Evolutionary conservation across 306 rosid species (phyloP).

Genomic region (Citrullus amarus): DNA sequence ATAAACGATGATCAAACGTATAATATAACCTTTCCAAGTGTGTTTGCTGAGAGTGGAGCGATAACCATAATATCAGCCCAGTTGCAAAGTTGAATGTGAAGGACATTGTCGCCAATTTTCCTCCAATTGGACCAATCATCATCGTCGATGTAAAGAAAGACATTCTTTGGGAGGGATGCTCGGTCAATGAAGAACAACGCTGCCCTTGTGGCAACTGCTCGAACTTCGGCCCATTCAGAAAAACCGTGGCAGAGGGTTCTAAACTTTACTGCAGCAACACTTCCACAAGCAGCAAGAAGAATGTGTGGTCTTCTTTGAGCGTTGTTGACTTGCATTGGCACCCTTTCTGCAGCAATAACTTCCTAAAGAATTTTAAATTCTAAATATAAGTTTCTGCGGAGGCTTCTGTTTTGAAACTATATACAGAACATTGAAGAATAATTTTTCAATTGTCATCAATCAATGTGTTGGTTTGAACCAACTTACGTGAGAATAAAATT

Average conservation of each 20-base stretch:
- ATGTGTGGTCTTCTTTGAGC: constrained; percentile 50
- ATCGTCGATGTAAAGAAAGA: constrained; percentile 30
- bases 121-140: constrained; percentile 58
- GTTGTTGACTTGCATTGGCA: constrained; percentile 15
- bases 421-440: neutral
- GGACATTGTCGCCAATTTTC: constrained; percentile 45
- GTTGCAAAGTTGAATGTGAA: constrained; percentile 58
- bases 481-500: neutral
- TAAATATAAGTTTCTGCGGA: neutral
- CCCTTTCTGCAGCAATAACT: constrained; percentile 17
- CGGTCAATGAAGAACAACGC: constrained; percentile 43
- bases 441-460: neutral
- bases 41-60: constrained; percentile 83
- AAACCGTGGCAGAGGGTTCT: constrained; percentile 34
- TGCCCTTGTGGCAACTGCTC: constrained; percentile 45
- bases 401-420: neutral
- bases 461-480: neutral
- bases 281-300: constrained; percentile 71
- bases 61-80: constrained; percentile 91
- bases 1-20: neutral
- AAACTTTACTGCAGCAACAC: constrained; percentile 57
- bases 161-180: constrained; percentile 29
- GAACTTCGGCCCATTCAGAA: constrained; percentile 68
- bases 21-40: constrained; percentile 76
- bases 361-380: constrained; percentile 2